Evolutionary conservation across 257 asterid genomes (phyloP).

Genomic region (Cinchona pubescens): DNA sequence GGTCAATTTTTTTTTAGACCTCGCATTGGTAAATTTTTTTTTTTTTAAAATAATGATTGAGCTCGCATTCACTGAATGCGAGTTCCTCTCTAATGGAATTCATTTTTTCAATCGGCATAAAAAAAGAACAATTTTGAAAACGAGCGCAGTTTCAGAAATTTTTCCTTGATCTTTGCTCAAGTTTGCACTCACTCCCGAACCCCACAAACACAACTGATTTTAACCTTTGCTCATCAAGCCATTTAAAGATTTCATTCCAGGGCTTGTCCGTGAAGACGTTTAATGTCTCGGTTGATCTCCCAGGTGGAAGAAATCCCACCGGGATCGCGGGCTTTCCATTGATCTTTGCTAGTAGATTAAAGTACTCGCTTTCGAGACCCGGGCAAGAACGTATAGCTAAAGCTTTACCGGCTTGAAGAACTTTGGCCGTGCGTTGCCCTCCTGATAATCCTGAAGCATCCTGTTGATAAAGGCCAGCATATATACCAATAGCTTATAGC

Average conservation of each 20-base stretch:
- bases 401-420: background rate
- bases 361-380: background rate
- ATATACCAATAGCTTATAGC: background rate
- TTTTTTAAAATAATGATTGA: no score
- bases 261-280: background rate
- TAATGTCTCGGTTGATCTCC: background rate
- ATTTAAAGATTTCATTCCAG: background rate
- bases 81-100: no score
- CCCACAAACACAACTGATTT: slow-evolving; percentile 10
- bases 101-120: no score
- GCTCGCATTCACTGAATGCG: no score
- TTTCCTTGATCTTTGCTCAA: slow-evolving; percentile 2
- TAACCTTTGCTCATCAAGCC: slow-evolving; percentile 12
- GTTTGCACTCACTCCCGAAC: slow-evolving; percentile 12
- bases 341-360: background rate
- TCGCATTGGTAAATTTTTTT: no score
- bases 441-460: background rate
- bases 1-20: no score
- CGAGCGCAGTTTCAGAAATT: no score
- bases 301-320: slow-evolving; percentile 13
- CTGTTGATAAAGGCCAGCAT: background rate
- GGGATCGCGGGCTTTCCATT: slow-evolving; percentile 10
- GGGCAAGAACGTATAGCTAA: slow-evolving; percentile 6
- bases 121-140: no score
- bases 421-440: background rate